Conservation (phyloP, 257 asterid genomes). For the Ilex asprella region DNA sequence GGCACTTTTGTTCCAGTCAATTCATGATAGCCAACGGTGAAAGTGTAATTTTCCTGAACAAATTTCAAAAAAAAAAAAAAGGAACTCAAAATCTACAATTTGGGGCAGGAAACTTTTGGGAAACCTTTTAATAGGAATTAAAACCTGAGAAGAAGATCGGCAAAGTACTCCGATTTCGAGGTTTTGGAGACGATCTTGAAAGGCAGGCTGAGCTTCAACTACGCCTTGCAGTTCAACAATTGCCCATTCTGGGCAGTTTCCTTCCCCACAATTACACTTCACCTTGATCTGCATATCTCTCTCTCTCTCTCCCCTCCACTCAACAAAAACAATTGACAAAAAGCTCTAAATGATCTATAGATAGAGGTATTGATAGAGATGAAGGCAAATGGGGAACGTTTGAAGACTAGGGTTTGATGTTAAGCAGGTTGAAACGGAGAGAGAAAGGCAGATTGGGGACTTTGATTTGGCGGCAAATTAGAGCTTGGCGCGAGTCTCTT, state of each 20-base stretch:
- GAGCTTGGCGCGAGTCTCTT: not conserved
- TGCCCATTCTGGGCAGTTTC: slow-evolving; percentile 86
- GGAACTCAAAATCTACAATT: not conserved
- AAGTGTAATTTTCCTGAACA: slow-evolving; percentile 69
- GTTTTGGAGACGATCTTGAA: slow-evolving; percentile 49
- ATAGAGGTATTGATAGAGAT: too few relatives aligned
- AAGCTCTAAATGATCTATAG: too few relatives aligned
- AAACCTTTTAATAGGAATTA: not conserved
- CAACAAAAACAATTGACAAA: not conserved
- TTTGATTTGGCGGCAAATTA: not conserved
- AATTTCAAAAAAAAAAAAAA: slow-evolving; percentile 2
- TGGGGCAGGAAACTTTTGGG: too few relatives aligned
- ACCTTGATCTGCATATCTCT: slow-evolving; percentile 75
- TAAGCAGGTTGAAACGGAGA: not conserved
- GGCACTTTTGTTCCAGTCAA: slow-evolving; percentile 66
- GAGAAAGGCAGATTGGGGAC: not conserved
- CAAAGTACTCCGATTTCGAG: slow-evolving; percentile 84
- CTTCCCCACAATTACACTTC: slow-evolving; percentile 84
- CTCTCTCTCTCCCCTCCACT: not conserved
- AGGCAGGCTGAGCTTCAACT: slow-evolving; percentile 67
- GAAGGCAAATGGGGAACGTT: too few relatives aligned
- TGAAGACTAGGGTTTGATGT: too few relatives aligned
- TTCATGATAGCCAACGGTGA: slow-evolving; percentile 89
- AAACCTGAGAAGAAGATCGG: slow-evolving; percentile 88
- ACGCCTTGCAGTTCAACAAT: slow-evolving; percentile 83